A percentile compares a stretch with the other conserved stretches of the same genome.
phyloP scores from a whole-genome alignment of 176 grass and related monocot genomes.

The Phoenix roebelenii region DNA sequence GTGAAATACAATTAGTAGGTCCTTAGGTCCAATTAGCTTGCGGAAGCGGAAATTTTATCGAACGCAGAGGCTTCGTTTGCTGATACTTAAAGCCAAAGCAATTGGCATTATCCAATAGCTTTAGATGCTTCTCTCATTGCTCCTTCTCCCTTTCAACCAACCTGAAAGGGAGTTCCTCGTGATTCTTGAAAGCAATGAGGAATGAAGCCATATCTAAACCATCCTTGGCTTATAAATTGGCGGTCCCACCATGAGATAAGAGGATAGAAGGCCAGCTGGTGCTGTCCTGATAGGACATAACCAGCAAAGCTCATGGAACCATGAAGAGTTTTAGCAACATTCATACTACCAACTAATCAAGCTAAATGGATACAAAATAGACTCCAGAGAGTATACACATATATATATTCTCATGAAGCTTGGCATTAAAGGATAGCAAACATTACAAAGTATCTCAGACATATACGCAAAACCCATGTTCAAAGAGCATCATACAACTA shows the following conservation, averaged over 20 bases:
- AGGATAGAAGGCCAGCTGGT: background rate
- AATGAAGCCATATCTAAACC: background rate
- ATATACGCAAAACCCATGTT: conserved; percentile 8
- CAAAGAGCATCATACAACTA: conserved; percentile 1
- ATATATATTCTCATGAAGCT: background rate
- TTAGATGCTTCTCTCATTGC: background rate
- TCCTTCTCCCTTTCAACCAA: background rate
- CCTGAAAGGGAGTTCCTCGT: background rate
- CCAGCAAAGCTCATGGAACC: background rate
- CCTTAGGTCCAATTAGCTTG: background rate
- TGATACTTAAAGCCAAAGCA: background rate
- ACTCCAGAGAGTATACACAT: background rate
- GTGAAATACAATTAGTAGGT: background rate
- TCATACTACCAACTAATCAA: conserved; percentile 1
- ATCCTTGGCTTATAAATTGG: background rate
- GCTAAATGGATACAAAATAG: background rate
- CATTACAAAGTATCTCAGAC: conserved; percentile 6
- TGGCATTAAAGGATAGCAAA: background rate
- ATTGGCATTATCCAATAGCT: background rate
- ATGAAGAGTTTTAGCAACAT: background rate
- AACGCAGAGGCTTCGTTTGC: background rate
- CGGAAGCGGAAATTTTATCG: background rate
- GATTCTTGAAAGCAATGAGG: conserved; percentile 2
- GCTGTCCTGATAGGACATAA: background rate
- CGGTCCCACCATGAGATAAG: background rate